Base-by-base conservation (phyloP, 2,329 filamentous ascomycete genomes). In the Talaromyces sp. region DNA sequence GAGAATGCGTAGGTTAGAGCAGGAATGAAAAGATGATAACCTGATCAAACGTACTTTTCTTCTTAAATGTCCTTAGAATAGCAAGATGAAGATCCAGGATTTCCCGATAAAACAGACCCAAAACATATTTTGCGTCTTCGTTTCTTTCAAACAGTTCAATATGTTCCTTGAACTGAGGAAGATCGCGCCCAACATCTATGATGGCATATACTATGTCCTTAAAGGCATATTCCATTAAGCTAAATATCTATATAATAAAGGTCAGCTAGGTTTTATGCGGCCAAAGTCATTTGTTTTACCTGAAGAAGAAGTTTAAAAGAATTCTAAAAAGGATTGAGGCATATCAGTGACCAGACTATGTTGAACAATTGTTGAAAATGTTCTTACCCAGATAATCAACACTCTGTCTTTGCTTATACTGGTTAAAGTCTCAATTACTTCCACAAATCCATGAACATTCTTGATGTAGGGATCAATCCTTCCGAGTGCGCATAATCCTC, bases 111-210 rank as follows among this genome's bases (percentile, higher is more conserved):
- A 53, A 27, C 50, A 53, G 27, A 53, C 50, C 50, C 50, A 53
- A 28, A 53, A 53, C 50, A 53, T 27, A 53, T 53, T 53, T 53
- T 53, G 50, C 9, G 50, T 53, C 50, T 53, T 53, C 50, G 50
- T 28, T 53, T 53, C 50, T 53, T 53, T 53, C 23, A 27, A 53
- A 53, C 50, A 53, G 27, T 53, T 28, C 50, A 53, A 53, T 53
- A 53, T 53, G 50, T 53, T 53, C 50, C 50, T 53, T 53, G 50
- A 53, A 53, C 50, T 53, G 50, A 53, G 50, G 50, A 53, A 53
- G 50, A 27, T 53, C 27, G 50, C 23, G 50, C 50, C 27, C 50
- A 53, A 53, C 30, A 31, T 53, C 50, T 30, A 23, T 5, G 27
- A 53, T 23, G 10, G 27, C 50, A 28, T 53, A 53, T 53, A 53